A percentile compares a stretch with the other conserved stretches of the same genome.
Conservation (phyloP, 176 grass and related monocot species). For the Oryza rufipogon region DNA sequence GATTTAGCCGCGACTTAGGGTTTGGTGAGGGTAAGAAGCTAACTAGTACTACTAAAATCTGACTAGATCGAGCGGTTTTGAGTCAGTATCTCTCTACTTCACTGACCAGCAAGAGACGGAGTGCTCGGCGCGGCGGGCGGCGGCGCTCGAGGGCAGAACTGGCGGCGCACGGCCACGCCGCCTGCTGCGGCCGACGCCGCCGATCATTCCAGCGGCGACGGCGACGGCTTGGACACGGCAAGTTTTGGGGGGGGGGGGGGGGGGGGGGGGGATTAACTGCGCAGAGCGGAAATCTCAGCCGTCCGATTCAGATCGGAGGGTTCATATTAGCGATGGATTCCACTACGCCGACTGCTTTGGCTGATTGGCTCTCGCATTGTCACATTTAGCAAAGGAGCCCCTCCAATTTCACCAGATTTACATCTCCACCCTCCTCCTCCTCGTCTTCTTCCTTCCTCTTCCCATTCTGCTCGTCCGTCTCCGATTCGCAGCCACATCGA, state of each 20-base stretch:
- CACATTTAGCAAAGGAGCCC: slow-evolving; percentile 28
- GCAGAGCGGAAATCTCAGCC: not conserved
- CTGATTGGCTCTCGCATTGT: not conserved
- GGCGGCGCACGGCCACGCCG: slow-evolving; percentile 49
- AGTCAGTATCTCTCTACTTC: not conserved
- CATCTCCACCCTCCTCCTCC: not conserved
- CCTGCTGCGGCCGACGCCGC: slow-evolving; percentile 47
- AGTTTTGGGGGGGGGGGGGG: not conserved
- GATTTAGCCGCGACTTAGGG: not conserved
- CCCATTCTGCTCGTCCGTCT: slow-evolving; percentile 26
- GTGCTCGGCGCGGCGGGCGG: slow-evolving; percentile 23
- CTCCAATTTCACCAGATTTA: not conserved
- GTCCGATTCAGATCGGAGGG: not conserved
- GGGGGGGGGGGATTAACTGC: not conserved
- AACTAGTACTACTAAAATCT: not conserved
- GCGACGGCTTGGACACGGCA: not conserved
- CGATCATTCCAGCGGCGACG: slow-evolving; percentile 31
- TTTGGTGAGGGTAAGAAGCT: not conserved
- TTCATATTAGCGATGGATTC: not conserved
- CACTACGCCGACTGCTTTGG: not conserved
- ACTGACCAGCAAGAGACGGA: slow-evolving; percentile 64
- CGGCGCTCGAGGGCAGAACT: slow-evolving; percentile 42
- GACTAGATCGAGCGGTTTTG: slow-evolving; percentile 34
- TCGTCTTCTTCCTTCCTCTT: not conserved
- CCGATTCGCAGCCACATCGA: slow-evolving; percentile 1